Conservation (phyloP, 257 asterid species). For the Penstemon davidsonii region DNA sequence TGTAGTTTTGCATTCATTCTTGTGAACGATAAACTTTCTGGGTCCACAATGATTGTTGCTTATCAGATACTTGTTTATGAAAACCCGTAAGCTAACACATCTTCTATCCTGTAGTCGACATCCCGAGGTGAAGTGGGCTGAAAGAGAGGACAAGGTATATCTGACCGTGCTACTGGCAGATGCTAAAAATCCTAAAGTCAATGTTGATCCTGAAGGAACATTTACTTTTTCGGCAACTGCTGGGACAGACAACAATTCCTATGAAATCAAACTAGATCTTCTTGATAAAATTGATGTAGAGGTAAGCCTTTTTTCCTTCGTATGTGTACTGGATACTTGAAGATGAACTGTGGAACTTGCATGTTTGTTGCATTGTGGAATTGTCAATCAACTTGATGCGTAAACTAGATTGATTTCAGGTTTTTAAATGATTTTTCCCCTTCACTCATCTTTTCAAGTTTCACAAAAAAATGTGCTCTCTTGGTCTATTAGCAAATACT, state of each 20-base stretch:
- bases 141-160: conserved; percentile 76
- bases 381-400: not conserved
- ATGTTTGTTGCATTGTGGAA: not conserved
- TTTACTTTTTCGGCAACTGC: conserved; percentile 74
- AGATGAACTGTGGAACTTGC: not conserved
- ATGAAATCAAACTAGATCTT: conserved; percentile 77
- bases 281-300: conserved; percentile 68
- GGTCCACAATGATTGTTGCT: too few species aligned
- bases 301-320: conserved; percentile 39
- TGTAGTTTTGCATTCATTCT: too few species aligned
- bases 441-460: too few species aligned
- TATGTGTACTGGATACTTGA: not conserved
- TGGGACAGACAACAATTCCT: conserved; percentile 58
- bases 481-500: too few species aligned
- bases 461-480: too few species aligned
- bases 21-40: too few species aligned
- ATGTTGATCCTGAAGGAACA: conserved; percentile 85
- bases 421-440: too few species aligned
- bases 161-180: conserved; percentile 75
- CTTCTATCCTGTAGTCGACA: conserved; percentile 51
- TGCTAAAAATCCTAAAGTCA: conserved; percentile 72
- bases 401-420: too few species aligned
- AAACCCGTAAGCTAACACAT: too few species aligned
- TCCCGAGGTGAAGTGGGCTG: conserved; percentile 97
- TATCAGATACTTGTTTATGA: too few species aligned